Base-by-base conservation (phyloP, 805 yeast genomes). In the Kluyveromyces siamensis region DNA sequence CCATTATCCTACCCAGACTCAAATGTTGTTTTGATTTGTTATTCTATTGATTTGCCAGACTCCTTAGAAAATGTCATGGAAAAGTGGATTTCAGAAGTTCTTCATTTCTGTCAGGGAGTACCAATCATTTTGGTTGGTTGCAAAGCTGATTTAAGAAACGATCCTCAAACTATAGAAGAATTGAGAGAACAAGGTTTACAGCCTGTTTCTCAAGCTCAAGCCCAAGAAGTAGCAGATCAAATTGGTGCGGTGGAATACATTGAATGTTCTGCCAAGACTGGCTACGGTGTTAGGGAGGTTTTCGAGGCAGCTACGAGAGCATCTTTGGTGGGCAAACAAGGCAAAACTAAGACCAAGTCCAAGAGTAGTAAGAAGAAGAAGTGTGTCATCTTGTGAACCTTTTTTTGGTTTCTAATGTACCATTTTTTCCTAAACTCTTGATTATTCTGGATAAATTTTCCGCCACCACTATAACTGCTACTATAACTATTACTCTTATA, bases 101-200 rank as follows among this genome's bases (percentile, higher is more conserved):
- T 86, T 64, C 96, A 87, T 67, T 88, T 87, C 78, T 88, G 96
- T 72, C 95, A 84, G 63, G 93, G 91, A 65, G 89, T 88, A 49
- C 96, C 96, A 62, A 86, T 87, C 68, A 84, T 88, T 58, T 75
- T 88, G 52, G 96, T 88, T 62, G 96, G 96, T 59, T 87, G 96
- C 74, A 88, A 88, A 74, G 79, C 79, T 57, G 96, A 88, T 72
- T 76, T 88, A 61, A 84, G 96, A 72, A 78, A 84, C 63, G 95
- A 88, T 68, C 81, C 81, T 54, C 74, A 76, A 61, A 83, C 89
- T 40, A 80, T 83, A 55, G 89, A 84, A 67, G 80, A 76, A 62
- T 77, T 87, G 61, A 74, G 83, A 65, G 60, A 56, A 39, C 56
- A 55, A 21, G 66, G 65, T 27, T 60, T 59, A 50, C 63, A 62